These are phyloP conservation scores for Lichtheimia ornata DNA, from an alignment of 371 early-diverging fungal genomes.

Conservation along the genomic window DNA sequence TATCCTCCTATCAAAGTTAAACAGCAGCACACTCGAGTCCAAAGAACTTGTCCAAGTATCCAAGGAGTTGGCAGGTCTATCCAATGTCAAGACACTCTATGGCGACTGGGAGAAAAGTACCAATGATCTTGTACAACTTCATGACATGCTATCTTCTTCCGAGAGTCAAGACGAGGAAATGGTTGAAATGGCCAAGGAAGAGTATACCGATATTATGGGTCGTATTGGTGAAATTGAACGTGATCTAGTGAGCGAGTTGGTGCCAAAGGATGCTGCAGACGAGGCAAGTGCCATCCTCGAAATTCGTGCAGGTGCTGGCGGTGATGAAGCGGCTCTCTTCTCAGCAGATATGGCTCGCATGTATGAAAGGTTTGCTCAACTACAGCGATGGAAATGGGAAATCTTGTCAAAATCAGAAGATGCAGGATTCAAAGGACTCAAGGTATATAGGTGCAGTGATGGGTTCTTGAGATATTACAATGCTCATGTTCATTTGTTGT, in stretches of 20 bases:
- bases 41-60: constrained; percentile 33
- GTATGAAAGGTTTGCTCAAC: constrained; percentile 74
- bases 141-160: constrained; percentile 21
- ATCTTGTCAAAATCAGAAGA: constrained; percentile 56
- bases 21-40: constrained; percentile 21
- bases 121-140: constrained; percentile 31
- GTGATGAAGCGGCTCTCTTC: constrained; percentile 84
- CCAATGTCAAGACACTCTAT: constrained; percentile 29
- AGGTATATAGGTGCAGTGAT: constrained; percentile 36
- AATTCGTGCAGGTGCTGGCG: constrained; percentile 83
- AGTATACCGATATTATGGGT: constrained; percentile 40
- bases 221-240: constrained; percentile 39
- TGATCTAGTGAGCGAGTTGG: constrained; percentile 47
- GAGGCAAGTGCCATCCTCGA: constrained; percentile 78
- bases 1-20: constrained; percentile 29
- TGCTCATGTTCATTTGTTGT: neutral
- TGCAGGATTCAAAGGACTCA: constrained; percentile 55
- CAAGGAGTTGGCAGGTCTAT: constrained; percentile 34
- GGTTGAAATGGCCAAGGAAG: constrained; percentile 60
- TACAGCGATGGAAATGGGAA: constrained; percentile 73
- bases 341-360: constrained; percentile 72
- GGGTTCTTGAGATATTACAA: neutral
- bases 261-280: constrained; percentile 70
- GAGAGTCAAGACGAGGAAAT: constrained; percentile 47
- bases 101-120: constrained; percentile 37